Base-by-base conservation (phyloP, 495 filamentous ascomycete genomes). In the Penicillium coprophilum region DNA sequence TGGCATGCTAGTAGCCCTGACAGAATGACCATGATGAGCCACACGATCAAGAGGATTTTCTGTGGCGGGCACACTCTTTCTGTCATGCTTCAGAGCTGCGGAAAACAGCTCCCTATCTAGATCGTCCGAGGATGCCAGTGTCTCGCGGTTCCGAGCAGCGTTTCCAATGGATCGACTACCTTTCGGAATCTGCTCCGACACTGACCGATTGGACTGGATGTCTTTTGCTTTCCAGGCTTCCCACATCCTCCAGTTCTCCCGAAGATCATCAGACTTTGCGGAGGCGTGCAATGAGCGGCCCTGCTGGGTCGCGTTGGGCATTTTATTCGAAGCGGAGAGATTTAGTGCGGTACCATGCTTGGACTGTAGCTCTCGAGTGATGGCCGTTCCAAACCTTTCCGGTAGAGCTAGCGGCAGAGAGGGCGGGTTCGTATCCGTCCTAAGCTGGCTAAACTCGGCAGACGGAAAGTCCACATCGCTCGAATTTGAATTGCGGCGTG, bases 351-450 rank as follows among this genome's bases (percentile, higher is more conserved):
- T 69, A 39, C 67, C 69, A 34, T 69, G 71, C 28, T 57, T 58
- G 6, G 56, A 55, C 19, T 64, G 63, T 12, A 75, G 46, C 30
- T 71, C 71, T 49, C 69, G 65, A 1, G 72, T 71, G 40, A 74
- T 67, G 6, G 66, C 64, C n/a, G 64, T 54, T 4, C 72, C 63
- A 56, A 75, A 67, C 12, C 71, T 65, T 48, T 74, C 71, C 1
- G 72, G 66, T 10, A 75, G 46, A 0, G 64, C 56, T 21, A 67
- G 55, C 24, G 68, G 60, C 4, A 75, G 46, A 39, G 54, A 58
- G 8, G 67, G 61, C 15, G 66, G 58, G 23, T 57, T 27, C 31
- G 57, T 36, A 60, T 53, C 49, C 27, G 46, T 39, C n/a, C 32
- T 21, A 30, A 24, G 49, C n/a, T 59, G 49, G 15, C 30, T 44